A percentile compares a stretch with the other conserved stretches of the same genome.
Evolutionary conservation across 1,139 yeast species (phyloP).

Genomic region (Pichia sp.): DNA sequence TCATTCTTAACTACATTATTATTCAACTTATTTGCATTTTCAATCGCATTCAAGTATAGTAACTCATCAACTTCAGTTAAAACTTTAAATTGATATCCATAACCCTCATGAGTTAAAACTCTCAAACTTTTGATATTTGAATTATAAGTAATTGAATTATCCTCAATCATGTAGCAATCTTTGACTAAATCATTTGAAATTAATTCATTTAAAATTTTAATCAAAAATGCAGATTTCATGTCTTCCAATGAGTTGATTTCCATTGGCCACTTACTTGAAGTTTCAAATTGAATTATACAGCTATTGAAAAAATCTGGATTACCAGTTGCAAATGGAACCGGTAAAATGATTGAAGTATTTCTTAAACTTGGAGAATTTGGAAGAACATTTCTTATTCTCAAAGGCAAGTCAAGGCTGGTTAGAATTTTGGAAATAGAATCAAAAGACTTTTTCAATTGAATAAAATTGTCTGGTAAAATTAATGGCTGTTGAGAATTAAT

Average conservation of each 20-base stretch:
- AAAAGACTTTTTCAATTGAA: slow-evolving; percentile 53
- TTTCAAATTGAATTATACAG: slow-evolving; percentile 77
- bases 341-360: slow-evolving; percentile 65
- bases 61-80: slow-evolving; percentile 77
- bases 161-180: slow-evolving; percentile 50
- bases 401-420: slow-evolving; percentile 48
- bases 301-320: slow-evolving; percentile 80
- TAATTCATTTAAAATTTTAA: slow-evolving; percentile 54
- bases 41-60: slow-evolving; percentile 61
- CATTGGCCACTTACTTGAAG: slow-evolving; percentile 93
- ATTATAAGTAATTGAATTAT: slow-evolving; percentile 55
- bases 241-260: slow-evolving; percentile 78
- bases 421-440: slow-evolving; percentile 53
- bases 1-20: slow-evolving; percentile 43
- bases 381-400: slow-evolving; percentile 58
- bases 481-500: slow-evolving; percentile 41
- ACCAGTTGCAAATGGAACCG: slow-evolving; percentile 73
- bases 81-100: slow-evolving; percentile 67
- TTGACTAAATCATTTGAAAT: slow-evolving; percentile 37
- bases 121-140: slow-evolving; percentile 45
- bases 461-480: slow-evolving; percentile 41
- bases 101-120: slow-evolving; percentile 79
- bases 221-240: slow-evolving; percentile 81
- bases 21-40: slow-evolving; percentile 31
- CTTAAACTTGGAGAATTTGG: slow-evolving; percentile 72